These are phyloP conservation scores for Euryodendron excelsum DNA, from an alignment of 148 eudicot species.

Conservation along the genomic window DNA sequence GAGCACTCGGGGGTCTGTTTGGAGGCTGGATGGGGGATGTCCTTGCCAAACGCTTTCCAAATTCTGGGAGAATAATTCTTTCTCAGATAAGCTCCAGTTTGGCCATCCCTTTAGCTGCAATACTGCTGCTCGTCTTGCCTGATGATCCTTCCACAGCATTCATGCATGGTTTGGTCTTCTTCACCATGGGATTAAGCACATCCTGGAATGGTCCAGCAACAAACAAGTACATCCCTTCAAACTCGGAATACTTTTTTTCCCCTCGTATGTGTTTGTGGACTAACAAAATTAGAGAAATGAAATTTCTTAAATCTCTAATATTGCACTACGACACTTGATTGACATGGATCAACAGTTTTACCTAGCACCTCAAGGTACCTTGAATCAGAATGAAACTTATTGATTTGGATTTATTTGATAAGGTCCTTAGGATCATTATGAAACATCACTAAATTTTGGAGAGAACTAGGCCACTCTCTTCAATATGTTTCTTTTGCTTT, in stretches of 20 bases:
- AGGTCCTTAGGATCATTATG: neutral
- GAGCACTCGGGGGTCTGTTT: conserved; percentile 63
- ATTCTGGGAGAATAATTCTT: conserved; percentile 63
- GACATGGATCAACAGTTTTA: neutral
- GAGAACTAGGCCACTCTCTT: neutral
- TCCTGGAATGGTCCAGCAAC: conserved; percentile 85
- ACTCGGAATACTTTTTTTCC: neutral
- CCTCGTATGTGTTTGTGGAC: neutral
- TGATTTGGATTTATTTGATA: neutral
- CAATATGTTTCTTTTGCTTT: neutral
- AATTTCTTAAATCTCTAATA: neutral
- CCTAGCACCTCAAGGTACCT: neutral
- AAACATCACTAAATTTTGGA: neutral
- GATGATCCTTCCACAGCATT: conserved; percentile 60
- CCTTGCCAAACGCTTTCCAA: conserved; percentile 31
- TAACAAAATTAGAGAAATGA: neutral
- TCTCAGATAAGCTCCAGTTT: conserved; percentile 86
- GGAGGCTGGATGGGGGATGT: conserved; percentile 87
- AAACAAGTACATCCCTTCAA: conserved; percentile 57
- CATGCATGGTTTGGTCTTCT: conserved; percentile 56
- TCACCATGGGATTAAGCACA: conserved; percentile 66
- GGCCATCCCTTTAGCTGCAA: conserved; percentile 75
- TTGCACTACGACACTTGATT: neutral
- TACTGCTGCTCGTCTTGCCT: conserved; percentile 62
- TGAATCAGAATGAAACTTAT: neutral